Evolutionary conservation across 768 basidiomycete species (phyloP).

Genomic region (Xerocomus potaroensis): DNA sequence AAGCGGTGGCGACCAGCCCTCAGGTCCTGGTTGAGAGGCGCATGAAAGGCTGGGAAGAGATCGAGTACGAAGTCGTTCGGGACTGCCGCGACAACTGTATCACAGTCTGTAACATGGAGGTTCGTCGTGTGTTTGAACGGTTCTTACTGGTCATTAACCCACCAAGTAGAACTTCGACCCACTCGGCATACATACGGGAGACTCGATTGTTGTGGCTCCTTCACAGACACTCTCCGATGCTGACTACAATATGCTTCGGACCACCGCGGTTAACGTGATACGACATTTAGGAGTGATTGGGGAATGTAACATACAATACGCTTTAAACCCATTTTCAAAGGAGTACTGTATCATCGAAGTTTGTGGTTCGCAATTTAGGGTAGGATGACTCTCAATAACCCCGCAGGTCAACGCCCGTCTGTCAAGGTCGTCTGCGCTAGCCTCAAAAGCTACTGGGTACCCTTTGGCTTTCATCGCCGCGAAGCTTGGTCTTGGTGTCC

Average conservation of each 20-base stretch:
- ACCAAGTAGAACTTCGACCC: constrained; percentile 90
- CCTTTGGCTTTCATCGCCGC: constrained; percentile 98
- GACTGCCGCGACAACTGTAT: constrained; percentile 99
- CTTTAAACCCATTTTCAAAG: constrained; percentile 89
- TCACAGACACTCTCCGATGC: constrained; percentile 97
- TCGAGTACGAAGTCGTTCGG: constrained; percentile 98
- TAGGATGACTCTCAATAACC: constrained; percentile 2
- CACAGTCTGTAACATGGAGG: constrained; percentile 99
- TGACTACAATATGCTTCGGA: constrained; percentile 99
- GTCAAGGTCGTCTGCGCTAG: constrained; percentile 94
- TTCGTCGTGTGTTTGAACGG: constrained; percentile 34
- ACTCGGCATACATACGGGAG: constrained; percentile 96
- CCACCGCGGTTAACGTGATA: constrained; percentile 96
- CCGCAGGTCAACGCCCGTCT: constrained; percentile 88
- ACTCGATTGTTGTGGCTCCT: constrained; percentile 97
- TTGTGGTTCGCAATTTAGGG: constrained; percentile 11
- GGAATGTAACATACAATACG: constrained; percentile 99
- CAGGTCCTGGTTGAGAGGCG: constrained; percentile 99
- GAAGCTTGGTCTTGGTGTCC: constrained; percentile 95
- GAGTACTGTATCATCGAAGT: constrained; percentile 99
- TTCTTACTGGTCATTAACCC: not conserved
- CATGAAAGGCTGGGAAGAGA: constrained; percentile 99
- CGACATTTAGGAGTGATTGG: constrained; percentile 97
- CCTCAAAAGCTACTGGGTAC: constrained; percentile 98
- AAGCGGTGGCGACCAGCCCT: constrained; percentile 96